These are phyloP conservation scores for Cubamyces lactineus DNA, from an alignment of 768 basidiomycete genomes.

Conservation along the genomic window DNA sequence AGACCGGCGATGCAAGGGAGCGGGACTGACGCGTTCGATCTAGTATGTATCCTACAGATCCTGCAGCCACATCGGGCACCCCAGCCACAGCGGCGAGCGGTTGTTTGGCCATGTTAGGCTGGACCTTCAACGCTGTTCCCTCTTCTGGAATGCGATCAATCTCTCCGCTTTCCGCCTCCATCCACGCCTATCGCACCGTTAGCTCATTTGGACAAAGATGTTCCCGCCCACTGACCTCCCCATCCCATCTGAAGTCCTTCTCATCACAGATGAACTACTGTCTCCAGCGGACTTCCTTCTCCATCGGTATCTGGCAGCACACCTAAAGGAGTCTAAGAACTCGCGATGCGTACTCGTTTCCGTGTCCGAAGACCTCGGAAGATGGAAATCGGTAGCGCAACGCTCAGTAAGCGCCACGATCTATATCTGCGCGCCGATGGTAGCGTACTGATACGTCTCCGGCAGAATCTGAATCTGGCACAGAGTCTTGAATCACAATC, in stretches of 20 bases:
- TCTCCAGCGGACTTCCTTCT: constrained; percentile 78
- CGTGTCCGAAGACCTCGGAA: constrained; percentile 55
- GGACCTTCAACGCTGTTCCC: constrained; percentile 14
- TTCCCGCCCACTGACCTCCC: constrained; percentile 57
- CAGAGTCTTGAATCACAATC: constrained; percentile 39
- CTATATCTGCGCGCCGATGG: background rate
- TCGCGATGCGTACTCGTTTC: constrained; percentile 56
- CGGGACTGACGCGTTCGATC: too few relatives aligned
- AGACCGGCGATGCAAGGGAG: too few relatives aligned
- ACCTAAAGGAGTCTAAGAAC: constrained; percentile 48
- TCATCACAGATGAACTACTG: constrained; percentile 71
- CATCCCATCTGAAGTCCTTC: constrained; percentile 52
- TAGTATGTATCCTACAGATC: background rate
- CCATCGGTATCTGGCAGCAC: constrained; percentile 52
- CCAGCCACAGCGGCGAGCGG: constrained; percentile 16
- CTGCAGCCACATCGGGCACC: background rate
- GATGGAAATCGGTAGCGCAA: constrained; percentile 66
- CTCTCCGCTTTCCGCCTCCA: background rate
- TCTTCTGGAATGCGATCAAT: background rate
- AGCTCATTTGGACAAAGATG: constrained; percentile 34
- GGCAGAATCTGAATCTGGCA: constrained; percentile 39
- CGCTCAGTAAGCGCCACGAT: constrained; percentile 54
- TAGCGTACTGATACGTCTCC: background rate
- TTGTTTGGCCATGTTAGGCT: constrained; percentile 22
- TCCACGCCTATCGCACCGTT: background rate